Evolutionary conservation across 2,329 filamentous ascomycete species (phyloP).

Genomic region (Microdochium bolleyi): DNA sequence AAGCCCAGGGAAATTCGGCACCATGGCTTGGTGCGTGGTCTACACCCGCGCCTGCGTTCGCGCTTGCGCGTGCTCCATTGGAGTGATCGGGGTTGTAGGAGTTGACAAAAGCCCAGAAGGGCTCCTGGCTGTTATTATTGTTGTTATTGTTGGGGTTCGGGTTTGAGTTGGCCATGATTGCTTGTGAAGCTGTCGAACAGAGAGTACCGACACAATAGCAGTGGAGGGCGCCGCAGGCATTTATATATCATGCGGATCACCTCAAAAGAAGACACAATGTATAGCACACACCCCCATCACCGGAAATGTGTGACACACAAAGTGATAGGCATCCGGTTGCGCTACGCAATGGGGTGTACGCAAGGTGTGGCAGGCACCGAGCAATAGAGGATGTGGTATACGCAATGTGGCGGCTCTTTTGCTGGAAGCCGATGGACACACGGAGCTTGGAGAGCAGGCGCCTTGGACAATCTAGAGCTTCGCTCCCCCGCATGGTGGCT

Average conservation of each 20-base stretch:
- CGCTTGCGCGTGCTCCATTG: slow-evolving; percentile 17
- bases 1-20: slow-evolving; percentile 24
- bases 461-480: neutral
- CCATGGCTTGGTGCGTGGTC: slow-evolving; percentile 23
- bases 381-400: neutral
- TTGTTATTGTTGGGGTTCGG: slow-evolving; percentile 11
- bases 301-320: neutral
- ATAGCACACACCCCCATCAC: no score
- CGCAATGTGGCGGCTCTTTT: neutral
- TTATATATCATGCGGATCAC: no score
- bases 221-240: neutral
- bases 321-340: neutral
- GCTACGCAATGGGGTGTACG: neutral
- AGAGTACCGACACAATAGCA: neutral
- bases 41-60: slow-evolving; percentile 24
- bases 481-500: neutral
- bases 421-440: neutral
- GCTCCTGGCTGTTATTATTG: slow-evolving; percentile 6
- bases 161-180: slow-evolving; percentile 7
- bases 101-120: slow-evolving; percentile 26
- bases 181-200: neutral
- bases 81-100: slow-evolving; percentile 19
- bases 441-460: no score
- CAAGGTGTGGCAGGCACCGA: neutral
- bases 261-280: no score